Base-by-base conservation (phyloP, 2,329 filamentous ascomycete genomes). In the Ilyonectria robusta region DNA sequence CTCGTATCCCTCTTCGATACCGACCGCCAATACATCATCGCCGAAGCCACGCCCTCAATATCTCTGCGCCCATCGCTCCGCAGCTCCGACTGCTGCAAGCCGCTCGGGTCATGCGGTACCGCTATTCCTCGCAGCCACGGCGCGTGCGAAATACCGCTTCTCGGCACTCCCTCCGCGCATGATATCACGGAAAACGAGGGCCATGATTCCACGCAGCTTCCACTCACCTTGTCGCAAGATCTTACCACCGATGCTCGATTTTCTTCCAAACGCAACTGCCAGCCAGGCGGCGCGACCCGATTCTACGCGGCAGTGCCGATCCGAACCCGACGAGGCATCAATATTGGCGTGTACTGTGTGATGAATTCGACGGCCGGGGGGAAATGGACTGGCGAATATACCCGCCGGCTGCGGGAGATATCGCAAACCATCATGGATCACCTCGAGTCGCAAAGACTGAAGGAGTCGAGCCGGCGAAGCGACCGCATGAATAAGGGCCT, bases 1-100 rank as follows among this genome's bases (percentile, higher is more conserved):
- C 70, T 87, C 26, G 80, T 89, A 51, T 88, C 86, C 1, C 77
- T 88, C 21, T 87, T 88, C 67, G 86, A 87, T 68, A 76, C 76
- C 6, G 78, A 79, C 6, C 72, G 81, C 53, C 85, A 89, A 66
- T 82, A 87, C 66, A 77, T 88, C 21, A 76, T 88, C 15, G 85
- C 86, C 60, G 86, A 88, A 67, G 84, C 85, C 6, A 85, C 85
- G 1, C 78, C 79, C 1, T 78, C 77, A 2, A 76, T 82, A 3
- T 81, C 80, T 0, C 72, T 87, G 3, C 23, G 23, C 15, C 47
- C 47, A 15, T 50, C 47, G 5, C 56, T 71, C 11, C 70, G 76
- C 0, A 66, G 37, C 2, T 50, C 72, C 0, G 65, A 69, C 5
- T 42, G 85, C 1, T 60, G 61, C 61, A 9, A 61, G 59, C 23